These are phyloP conservation scores for Cylindrodendrum hubeiense DNA, from an alignment of 2,329 filamentous ascomycete species.

Conservation along the genomic window DNA sequence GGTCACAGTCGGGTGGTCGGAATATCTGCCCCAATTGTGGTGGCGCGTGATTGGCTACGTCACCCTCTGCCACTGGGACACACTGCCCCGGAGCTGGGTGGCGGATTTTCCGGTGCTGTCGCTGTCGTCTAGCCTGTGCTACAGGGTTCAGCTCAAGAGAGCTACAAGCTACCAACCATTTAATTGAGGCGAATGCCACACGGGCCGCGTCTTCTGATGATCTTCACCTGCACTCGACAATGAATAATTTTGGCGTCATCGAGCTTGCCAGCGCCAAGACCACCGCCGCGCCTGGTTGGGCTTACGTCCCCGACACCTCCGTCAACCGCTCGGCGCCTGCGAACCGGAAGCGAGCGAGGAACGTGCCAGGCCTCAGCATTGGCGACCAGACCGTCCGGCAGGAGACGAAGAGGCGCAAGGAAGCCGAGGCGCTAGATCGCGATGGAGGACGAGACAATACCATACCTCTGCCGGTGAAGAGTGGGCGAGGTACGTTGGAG, in stretches of 20 bases:
- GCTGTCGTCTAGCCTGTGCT: background rate
- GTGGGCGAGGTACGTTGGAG: conserved; percentile 53
- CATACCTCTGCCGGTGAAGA: conserved; percentile 75
- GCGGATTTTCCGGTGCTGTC: conserved; percentile 35
- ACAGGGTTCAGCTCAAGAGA: background rate
- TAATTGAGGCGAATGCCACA: background rate
- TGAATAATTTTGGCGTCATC: conserved; percentile 83
- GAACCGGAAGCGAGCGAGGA: conserved; percentile 80
- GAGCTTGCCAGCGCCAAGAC: conserved; percentile 80
- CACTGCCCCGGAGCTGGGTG: conserved; percentile 25
- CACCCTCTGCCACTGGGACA: conserved; percentile 21
- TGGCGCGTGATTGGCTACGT: conserved; percentile 44
- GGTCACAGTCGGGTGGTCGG: conserved; percentile 41
- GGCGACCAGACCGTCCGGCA: conserved; percentile 84
- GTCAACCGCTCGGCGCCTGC: conserved; percentile 67
- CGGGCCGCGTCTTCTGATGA: conserved; percentile 13
- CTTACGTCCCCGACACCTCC: conserved; percentile 85
- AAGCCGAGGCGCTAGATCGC: conserved; percentile 84
- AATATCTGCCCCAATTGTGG: conserved; percentile 40
- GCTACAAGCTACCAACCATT: background rate
- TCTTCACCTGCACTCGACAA: conserved; percentile 45
- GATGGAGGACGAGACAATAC: conserved; percentile 80
- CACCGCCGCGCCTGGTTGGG: conserved; percentile 86
- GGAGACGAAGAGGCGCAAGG: conserved; percentile 83
- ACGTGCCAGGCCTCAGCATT: conserved; percentile 61